Evolutionary conservation across 1,284 basidiomycete species (phyloP).

Genomic region (Apiotrichum veenhuisii): DNA sequence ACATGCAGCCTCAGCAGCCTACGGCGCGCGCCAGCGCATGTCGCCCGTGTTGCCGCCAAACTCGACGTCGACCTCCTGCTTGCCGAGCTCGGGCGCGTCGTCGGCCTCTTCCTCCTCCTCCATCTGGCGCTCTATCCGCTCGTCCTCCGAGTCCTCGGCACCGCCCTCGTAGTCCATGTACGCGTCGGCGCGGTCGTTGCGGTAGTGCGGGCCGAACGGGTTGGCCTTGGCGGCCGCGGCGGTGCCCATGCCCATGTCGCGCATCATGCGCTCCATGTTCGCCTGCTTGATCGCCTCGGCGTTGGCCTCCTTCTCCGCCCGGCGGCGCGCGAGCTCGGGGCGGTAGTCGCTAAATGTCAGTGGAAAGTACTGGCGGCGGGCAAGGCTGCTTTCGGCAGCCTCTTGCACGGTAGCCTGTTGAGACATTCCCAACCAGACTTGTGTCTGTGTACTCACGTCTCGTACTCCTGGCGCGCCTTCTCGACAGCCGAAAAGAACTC

Average conservation of each 20-base stretch:
- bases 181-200: slow-evolving; percentile 45
- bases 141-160: slow-evolving; percentile 60
- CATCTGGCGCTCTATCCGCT: slow-evolving; percentile 49
- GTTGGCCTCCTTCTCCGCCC: slow-evolving; percentile 55
- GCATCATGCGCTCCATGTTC: slow-evolving; percentile 76
- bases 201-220: slow-evolving; percentile 48
- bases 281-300: slow-evolving; percentile 63
- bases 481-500: slow-evolving; percentile 90
- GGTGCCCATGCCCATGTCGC: slow-evolving; percentile 73
- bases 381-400: no score
- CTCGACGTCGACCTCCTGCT: slow-evolving; percentile 21
- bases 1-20: no score
- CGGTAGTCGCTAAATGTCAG: slow-evolving; percentile 69
- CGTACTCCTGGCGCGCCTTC: slow-evolving; percentile 80
- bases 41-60: slow-evolving; percentile 7
- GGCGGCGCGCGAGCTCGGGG: slow-evolving; percentile 75
- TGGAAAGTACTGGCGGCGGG: neutral
- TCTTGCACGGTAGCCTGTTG: neutral
- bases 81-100: slow-evolving; percentile 39
- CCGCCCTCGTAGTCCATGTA: slow-evolving; percentile 12
- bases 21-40: neutral
- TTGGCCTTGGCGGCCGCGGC: slow-evolving; percentile 53
- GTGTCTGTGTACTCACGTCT: slow-evolving; percentile 57
- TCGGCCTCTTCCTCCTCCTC: slow-evolving; percentile 51
- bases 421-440: no score